Conservation (phyloP, 768 basidiomycete genomes). For the Suillus fuscotomentosus region DNA sequence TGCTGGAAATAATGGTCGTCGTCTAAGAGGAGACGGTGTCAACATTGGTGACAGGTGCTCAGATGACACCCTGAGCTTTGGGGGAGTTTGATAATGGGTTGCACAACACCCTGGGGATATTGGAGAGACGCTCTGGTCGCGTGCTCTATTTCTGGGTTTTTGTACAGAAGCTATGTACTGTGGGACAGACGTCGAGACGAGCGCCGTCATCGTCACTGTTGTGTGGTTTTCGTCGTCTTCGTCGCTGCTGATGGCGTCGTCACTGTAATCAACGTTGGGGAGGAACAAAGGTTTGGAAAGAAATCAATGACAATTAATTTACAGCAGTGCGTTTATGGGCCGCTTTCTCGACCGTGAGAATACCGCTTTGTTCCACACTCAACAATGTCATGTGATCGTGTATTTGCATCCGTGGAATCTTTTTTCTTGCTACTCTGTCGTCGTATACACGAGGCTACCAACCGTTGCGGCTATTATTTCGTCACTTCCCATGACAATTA, state of each 20-base stretch:
- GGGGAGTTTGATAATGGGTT: constrained; percentile 34
- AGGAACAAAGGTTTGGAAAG: constrained; percentile 15
- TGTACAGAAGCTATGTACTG: constrained; percentile 35
- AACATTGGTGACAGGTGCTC: constrained; percentile 59
- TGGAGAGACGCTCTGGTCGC: constrained; percentile 30
- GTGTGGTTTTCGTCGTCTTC: background rate
- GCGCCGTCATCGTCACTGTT: constrained; percentile 20
- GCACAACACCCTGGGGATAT: constrained; percentile 33
- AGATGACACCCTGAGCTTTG: constrained; percentile 25
- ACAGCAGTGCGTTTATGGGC: constrained; percentile 28
- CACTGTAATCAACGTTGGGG: constrained; percentile 20
- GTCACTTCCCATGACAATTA: constrained; percentile 4
- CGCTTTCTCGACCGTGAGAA: constrained; percentile 28
- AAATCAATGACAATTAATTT: constrained; percentile 6
- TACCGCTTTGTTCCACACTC: constrained; percentile 12
- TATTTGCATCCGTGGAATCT: constrained; percentile 20
- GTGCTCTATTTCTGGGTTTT: constrained; percentile 16
- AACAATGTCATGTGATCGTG: constrained; percentile 35
- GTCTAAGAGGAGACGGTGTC: constrained; percentile 61
- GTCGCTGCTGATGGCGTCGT: constrained; percentile 18
- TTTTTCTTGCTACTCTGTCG: constrained; percentile 20
- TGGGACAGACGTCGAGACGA: constrained; percentile 30
- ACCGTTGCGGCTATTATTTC: background rate
- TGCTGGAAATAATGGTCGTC: constrained; percentile 39
- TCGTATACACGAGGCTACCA: constrained; percentile 35